These are phyloP conservation scores for Styphnolobium japonicum DNA, from an alignment of 306 rosid species.

Conservation along the genomic window DNA sequence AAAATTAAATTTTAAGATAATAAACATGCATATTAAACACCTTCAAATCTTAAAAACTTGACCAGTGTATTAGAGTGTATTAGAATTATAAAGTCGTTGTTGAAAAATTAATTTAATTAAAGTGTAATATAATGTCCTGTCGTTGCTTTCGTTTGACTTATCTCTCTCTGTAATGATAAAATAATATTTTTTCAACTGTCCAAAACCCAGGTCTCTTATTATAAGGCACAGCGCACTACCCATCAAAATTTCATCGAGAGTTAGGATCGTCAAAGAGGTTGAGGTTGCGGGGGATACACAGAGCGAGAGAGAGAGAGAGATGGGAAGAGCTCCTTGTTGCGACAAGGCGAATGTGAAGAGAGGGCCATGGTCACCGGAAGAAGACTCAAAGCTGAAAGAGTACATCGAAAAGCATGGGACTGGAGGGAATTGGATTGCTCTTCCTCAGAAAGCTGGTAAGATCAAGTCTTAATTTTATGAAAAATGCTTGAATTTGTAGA, in stretches of 20 bases:
- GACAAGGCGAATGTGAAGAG: constrained; percentile 97
- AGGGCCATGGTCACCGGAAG: constrained; percentile 99
- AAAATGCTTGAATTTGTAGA: neutral
- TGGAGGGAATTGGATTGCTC: constrained; percentile 99
- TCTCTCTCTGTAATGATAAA: constrained; percentile 19
- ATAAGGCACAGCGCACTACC: constrained; percentile 29
- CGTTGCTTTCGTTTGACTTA: constrained; percentile 58
- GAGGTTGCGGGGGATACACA: neutral
- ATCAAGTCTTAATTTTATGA: neutral
- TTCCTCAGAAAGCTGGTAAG: constrained; percentile 92
- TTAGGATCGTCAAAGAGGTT: constrained; percentile 34
- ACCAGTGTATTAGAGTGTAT: too few relatives aligned
- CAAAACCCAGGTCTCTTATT: constrained; percentile 41
- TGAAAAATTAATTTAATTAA: too few relatives aligned
- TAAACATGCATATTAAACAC: too few relatives aligned
- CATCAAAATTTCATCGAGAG: constrained; percentile 42
- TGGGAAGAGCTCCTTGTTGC: constrained; percentile 99
- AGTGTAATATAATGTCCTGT: neutral
- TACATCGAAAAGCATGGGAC: constrained; percentile 81
- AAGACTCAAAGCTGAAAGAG: constrained; percentile 79
- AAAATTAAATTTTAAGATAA: too few relatives aligned
- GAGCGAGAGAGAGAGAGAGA: constrained; percentile 26
- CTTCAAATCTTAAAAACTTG: too few relatives aligned
- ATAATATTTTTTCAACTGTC: constrained; percentile 13
- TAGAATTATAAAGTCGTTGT: too few relatives aligned